phyloP scores from a whole-genome alignment of 1,284 basidiomycete species.

The Dichomitus squalens region DNA sequence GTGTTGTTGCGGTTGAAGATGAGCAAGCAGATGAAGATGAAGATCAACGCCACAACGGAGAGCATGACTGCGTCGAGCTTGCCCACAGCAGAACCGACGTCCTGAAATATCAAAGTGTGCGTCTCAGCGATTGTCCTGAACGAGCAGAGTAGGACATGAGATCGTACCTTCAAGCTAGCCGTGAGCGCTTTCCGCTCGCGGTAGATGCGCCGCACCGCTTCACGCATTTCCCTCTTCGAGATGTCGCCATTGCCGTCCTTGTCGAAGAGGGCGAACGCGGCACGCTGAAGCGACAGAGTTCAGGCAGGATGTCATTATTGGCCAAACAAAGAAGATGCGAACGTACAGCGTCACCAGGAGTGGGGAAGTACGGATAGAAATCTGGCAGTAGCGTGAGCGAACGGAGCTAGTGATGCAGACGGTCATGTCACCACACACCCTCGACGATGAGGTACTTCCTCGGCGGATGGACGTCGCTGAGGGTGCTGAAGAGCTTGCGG shows the following conservation, averaged over 20 bases:
- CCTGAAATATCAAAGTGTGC: constrained; percentile 40
- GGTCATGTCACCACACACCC: constrained; percentile 51
- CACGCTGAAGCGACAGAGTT: constrained; percentile 44
- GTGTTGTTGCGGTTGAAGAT: constrained; percentile 78
- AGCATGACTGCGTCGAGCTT: constrained; percentile 79
- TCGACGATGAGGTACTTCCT: constrained; percentile 66
- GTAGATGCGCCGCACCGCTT: constrained; percentile 83
- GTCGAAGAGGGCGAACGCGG: constrained; percentile 79
- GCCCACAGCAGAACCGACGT: constrained; percentile 70
- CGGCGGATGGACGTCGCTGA: constrained; percentile 63
- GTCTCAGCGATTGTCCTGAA: background rate
- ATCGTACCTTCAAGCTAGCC: constrained; percentile 66
- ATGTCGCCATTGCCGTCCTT: constrained; percentile 87
- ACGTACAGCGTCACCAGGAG: constrained; percentile 70
- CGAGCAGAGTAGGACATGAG: background rate
- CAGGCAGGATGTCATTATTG: background rate
- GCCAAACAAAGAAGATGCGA: background rate
- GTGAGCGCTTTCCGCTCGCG: constrained; percentile 75
- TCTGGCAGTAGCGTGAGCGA: constrained; percentile 39
- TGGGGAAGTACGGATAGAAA: constrained; percentile 78
- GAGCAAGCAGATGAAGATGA: constrained; percentile 76
- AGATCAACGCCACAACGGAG: constrained; percentile 57
- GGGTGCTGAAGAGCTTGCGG: constrained; percentile 69
- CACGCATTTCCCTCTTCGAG: constrained; percentile 80
- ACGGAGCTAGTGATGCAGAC: constrained; percentile 4